Evolutionary conservation across 495 filamentous ascomycete species (phyloP).

Genomic region (Xylaria sp.): DNA sequence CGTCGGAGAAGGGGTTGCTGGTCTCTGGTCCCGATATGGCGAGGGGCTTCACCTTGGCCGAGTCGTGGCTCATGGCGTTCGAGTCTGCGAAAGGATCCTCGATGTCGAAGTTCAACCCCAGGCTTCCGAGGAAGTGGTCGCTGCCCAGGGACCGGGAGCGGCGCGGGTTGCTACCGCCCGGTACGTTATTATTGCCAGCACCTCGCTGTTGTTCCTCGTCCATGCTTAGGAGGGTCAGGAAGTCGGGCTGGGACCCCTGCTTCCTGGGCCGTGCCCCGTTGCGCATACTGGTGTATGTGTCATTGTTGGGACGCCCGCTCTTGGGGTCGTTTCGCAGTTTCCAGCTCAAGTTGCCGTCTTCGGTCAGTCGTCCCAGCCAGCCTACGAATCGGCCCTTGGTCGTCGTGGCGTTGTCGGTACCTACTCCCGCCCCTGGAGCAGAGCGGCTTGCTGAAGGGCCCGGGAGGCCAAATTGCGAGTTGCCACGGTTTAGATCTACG

Average conservation of each 20-base stretch:
- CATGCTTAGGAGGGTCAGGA: conserved; percentile 48
- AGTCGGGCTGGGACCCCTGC: conserved; percentile 45
- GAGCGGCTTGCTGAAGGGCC: conserved; percentile 47
- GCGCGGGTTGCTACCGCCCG: conserved; percentile 34
- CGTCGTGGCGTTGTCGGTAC: conserved; percentile 27
- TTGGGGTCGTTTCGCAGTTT: conserved; percentile 38
- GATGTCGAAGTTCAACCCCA: conserved; percentile 46
- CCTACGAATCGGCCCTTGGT: conserved; percentile 46
- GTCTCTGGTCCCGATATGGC: conserved; percentile 35
- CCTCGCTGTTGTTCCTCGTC: conserved; percentile 46
- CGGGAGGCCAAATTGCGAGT: conserved; percentile 58
- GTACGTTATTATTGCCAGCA: conserved; percentile 39
- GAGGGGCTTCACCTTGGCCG: conserved; percentile 47
- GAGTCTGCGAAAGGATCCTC: conserved; percentile 54
- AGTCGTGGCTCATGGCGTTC: conserved; percentile 48
- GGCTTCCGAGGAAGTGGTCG: conserved; percentile 47
- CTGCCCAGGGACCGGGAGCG: conserved; percentile 39
- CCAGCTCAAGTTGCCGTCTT: conserved; percentile 47
- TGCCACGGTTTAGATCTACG: conserved; percentile 57
- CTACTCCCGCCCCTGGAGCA: conserved; percentile 36
- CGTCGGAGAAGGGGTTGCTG: conserved; percentile 55
- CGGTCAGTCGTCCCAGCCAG: conserved; percentile 51
- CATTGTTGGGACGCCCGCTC: conserved; percentile 25
- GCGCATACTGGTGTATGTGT: conserved; percentile 33
- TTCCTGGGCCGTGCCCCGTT: conserved; percentile 35